These are phyloP conservation scores for Lepidium didymum DNA, from an alignment of 345 rosid species.

Conservation along the genomic window DNA sequence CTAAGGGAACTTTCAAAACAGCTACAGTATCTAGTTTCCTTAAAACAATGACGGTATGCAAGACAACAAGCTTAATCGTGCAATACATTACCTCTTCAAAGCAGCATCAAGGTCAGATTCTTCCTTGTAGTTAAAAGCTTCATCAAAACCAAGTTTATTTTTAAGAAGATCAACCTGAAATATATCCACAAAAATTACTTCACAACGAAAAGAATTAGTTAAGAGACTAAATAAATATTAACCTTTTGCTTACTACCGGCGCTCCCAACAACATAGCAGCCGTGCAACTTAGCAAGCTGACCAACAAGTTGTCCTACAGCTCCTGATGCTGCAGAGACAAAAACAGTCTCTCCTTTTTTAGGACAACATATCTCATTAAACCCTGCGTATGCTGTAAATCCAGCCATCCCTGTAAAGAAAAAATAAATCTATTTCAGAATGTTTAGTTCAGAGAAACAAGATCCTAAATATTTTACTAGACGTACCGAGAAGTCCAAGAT, in stretches of 20 bases:
- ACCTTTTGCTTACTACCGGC: constrained; percentile 58
- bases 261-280: constrained; percentile 70
- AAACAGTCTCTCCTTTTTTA: constrained; percentile 46
- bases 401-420: constrained; percentile 55
- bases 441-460: background rate
- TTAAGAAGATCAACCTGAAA: constrained; percentile 55
- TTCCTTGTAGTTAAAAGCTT: constrained; percentile 72
- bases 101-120: constrained; percentile 47
- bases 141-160: constrained; percentile 57
- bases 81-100: constrained; percentile 47
- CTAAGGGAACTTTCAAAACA: background rate
- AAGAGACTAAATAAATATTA: background rate
- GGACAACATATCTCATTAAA: constrained; percentile 61
- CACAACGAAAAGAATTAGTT: background rate
- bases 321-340: constrained; percentile 70
- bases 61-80: background rate
- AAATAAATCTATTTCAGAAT: background rate
- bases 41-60: no score
- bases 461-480: background rate
- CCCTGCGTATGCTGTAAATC: constrained; percentile 69
- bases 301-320: constrained; percentile 82
- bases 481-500: constrained; percentile 71
- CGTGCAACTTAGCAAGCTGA: constrained; percentile 65
- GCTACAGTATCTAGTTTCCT: no score
- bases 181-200: background rate